Percentiles rank a stretch among this genome's conserved stretches.
Evolutionary conservation across 805 yeast species (phyloP).

Genomic region (Pichia gijzeniarum): DNA sequence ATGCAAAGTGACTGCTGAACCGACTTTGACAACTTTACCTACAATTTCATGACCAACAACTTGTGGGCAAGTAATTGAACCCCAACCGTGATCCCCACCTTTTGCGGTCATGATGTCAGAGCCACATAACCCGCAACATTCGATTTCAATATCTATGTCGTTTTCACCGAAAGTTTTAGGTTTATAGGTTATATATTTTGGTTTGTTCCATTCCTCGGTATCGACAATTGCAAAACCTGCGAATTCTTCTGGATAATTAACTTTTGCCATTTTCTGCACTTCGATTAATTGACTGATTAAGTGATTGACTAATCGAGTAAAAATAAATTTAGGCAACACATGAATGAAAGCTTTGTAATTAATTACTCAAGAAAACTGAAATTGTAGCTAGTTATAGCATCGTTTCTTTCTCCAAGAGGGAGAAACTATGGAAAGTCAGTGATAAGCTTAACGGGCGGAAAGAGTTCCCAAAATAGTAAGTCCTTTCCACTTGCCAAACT

Average conservation of each 20-base stretch:
- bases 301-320: background rate
- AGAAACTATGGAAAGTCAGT: too few species aligned
- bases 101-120: slow-evolving; percentile 48
- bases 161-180: slow-evolving; percentile 39
- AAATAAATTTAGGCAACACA: background rate
- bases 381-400: too few species aligned
- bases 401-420: too few species aligned
- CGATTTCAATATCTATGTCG: slow-evolving; percentile 53
- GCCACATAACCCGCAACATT: slow-evolving; percentile 65
- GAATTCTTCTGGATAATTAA: slow-evolving; percentile 48
- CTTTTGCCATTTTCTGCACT: slow-evolving; percentile 10
- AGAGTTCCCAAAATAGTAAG: too few species aligned
- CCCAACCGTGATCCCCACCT: slow-evolving; percentile 45
- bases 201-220: slow-evolving; percentile 48
- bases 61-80: slow-evolving; percentile 32
- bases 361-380: too few species aligned
- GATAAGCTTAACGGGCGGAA: too few species aligned
- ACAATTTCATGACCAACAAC: slow-evolving; percentile 47
- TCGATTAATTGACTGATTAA: background rate
- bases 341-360: background rate
- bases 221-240: slow-evolving; percentile 50
- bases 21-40: slow-evolving; percentile 36
- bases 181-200: slow-evolving; percentile 42
- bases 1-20: slow-evolving; percentile 30
- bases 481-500: too few species aligned